Evolutionary conservation across 768 basidiomycete species (phyloP).

Genomic region (Clitopilus passeckerianus): DNA sequence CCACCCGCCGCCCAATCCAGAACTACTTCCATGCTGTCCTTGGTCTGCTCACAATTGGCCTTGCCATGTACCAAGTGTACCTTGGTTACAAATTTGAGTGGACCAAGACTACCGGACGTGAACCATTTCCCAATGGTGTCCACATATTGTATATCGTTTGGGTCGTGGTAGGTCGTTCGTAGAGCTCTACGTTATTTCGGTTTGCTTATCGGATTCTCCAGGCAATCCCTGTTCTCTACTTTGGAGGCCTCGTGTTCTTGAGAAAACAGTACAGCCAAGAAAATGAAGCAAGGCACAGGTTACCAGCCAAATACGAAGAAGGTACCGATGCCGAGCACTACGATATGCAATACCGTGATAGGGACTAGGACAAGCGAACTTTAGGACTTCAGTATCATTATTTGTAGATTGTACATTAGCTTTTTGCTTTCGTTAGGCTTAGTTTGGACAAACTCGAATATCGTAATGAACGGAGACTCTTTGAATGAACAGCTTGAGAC

Average conservation of each 20-base stretch:
- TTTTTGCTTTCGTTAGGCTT: not conserved
- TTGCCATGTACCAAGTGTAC: slow-evolving; percentile 46
- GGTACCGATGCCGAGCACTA: not conserved
- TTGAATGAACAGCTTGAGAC: no score
- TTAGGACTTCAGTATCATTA: not conserved
- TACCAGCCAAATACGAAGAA: slow-evolving; percentile 11
- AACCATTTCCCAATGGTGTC: slow-evolving; percentile 25
- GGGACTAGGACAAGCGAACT: not conserved
- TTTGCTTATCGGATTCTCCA: slow-evolving; percentile 2
- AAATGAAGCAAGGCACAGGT: slow-evolving; percentile 17
- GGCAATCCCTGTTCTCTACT: slow-evolving; percentile 41
- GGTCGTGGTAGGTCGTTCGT: slow-evolving; percentile 35
- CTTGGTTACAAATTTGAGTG: slow-evolving; percentile 46
- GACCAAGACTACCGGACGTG: slow-evolving; percentile 39
- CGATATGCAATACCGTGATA: not conserved
- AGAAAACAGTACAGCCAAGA: slow-evolving; percentile 47
- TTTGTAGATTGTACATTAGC: not conserved
- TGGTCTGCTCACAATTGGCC: slow-evolving; percentile 43
- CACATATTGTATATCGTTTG: slow-evolving; percentile 42
- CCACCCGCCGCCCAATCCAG: slow-evolving; percentile 36
- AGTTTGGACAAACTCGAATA: not conserved
- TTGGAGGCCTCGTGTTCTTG: slow-evolving; percentile 35
- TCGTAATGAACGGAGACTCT: no score
- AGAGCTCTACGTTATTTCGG: no score
- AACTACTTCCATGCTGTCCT: slow-evolving; percentile 57